Conservation (phyloP, 2,329 filamentous ascomycete genomes). For the Arthroderma sp. region DNA sequence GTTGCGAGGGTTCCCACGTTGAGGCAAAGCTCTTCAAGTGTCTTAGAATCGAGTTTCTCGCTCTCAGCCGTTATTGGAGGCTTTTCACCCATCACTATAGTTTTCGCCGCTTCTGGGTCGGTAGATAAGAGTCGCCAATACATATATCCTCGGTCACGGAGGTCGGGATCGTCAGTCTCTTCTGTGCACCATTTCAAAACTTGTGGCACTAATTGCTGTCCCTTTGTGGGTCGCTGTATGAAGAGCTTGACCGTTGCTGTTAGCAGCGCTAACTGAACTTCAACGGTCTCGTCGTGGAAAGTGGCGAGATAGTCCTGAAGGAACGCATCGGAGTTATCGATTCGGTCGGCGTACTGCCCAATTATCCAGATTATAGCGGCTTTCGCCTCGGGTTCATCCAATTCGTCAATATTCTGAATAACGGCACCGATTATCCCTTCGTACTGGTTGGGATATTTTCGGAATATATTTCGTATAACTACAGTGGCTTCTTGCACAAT, state of each 20-base stretch:
- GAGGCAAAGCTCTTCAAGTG: slow-evolving; percentile 92
- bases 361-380: slow-evolving; percentile 99
- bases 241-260: slow-evolving; percentile 97
- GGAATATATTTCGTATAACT: slow-evolving; percentile 97
- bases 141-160: slow-evolving; percentile 95
- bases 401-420: slow-evolving; percentile 88
- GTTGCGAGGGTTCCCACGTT: slow-evolving; percentile 93
- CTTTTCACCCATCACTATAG: slow-evolving; percentile 94
- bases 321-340: slow-evolving; percentile 88
- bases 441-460: slow-evolving; percentile 97
- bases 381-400: slow-evolving; percentile 96
- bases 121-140: slow-evolving; percentile 95
- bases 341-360: slow-evolving; percentile 90
- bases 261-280: slow-evolving; percentile 86
- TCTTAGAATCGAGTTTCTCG: slow-evolving; percentile 80
- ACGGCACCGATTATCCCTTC: slow-evolving; percentile 93
- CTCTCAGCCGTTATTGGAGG: slow-evolving; percentile 92
- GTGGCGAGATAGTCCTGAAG: slow-evolving; percentile 91
- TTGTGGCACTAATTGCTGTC: slow-evolving; percentile 81
- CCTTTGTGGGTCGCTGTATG: slow-evolving; percentile 90
- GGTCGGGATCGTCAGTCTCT: slow-evolving; percentile 96
- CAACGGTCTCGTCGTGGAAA: slow-evolving; percentile 86
- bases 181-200: slow-evolving; percentile 98
- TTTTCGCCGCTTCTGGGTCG: slow-evolving; percentile 72
- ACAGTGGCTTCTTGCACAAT: slow-evolving; percentile 98